Evolutionary conservation across 2,329 filamentous ascomycete genomes (phyloP).

Genomic region (Ceratocystis colombiana): DNA sequence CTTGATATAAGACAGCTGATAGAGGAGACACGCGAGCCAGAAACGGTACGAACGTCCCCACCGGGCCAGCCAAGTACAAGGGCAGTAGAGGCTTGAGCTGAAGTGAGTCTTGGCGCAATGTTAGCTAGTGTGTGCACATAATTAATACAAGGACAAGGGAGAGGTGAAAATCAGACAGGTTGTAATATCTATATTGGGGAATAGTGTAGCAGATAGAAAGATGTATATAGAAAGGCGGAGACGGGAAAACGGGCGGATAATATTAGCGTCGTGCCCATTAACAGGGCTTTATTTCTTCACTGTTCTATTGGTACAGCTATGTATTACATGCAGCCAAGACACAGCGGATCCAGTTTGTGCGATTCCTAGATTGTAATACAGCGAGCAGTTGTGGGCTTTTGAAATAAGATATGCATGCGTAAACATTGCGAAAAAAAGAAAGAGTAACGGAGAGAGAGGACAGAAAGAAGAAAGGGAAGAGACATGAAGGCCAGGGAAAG

Average conservation of each 20-base stretch:
- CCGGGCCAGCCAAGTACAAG: neutral
- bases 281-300: neutral
- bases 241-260: neutral
- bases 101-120: constrained; percentile 1
- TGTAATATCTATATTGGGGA: neutral
- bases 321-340: neutral
- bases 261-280: neutral
- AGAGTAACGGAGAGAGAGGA: no score
- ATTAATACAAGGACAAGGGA: constrained; percentile 5
- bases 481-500: neutral
- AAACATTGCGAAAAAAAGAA: no score
- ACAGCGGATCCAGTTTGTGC: neutral
- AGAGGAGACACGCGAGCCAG: constrained; percentile 6
- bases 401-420: neutral
- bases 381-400: neutral
- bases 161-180: neutral
- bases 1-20: neutral
- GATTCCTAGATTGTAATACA: neutral
- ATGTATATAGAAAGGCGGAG: neutral
- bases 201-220: no score
- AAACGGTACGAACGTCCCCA: neutral
- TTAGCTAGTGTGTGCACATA: neutral
- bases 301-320: neutral
- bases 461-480: neutral
- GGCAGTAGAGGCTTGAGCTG: constrained; percentile 5